A percentile compares a stretch with the other conserved stretches of the same genome.
These are phyloP conservation scores for Eucalyptus albens DNA, from an alignment of 345 rosid genomes.

Conservation along the genomic window DNA sequence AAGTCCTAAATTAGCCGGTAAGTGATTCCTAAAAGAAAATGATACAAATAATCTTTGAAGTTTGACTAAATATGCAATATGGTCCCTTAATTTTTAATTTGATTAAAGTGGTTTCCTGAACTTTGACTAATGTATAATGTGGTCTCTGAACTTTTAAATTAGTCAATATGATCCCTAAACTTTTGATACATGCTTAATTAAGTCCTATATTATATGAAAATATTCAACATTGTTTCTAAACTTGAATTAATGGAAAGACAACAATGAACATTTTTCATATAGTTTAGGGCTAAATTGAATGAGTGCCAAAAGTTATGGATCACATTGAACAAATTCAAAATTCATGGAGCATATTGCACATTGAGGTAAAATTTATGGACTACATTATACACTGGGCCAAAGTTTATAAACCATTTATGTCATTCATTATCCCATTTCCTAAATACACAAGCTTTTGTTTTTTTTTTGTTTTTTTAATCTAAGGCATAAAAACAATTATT, in stretches of 20 bases:
- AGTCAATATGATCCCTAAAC: rapidly evolving
- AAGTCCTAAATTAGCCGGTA: background rate
- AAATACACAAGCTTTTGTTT: background rate
- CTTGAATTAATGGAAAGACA: background rate
- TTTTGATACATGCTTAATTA: too few species aligned
- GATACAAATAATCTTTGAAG: background rate
- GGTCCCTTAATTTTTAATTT: too few species aligned
- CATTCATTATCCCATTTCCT: background rate
- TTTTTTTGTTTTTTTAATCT: background rate
- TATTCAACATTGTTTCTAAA: too few species aligned
- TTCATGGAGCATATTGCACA: rapidly evolving
- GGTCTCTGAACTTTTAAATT: background rate
- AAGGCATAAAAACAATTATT: background rate
- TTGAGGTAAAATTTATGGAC: background rate
- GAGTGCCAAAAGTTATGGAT: too few species aligned
- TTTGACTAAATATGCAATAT: background rate
- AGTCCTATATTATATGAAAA: background rate
- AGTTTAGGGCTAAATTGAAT: too few species aligned
- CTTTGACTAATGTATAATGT: too few species aligned
- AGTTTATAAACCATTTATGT: background rate
- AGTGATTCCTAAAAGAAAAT: background rate
- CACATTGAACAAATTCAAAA: too few species aligned
- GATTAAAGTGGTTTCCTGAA: rapidly evolving
- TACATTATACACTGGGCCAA: too few species aligned
- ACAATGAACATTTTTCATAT: too few species aligned